Conservation (phyloP, 129 eudicot genomes). For the Flaveria linearis region DNA sequence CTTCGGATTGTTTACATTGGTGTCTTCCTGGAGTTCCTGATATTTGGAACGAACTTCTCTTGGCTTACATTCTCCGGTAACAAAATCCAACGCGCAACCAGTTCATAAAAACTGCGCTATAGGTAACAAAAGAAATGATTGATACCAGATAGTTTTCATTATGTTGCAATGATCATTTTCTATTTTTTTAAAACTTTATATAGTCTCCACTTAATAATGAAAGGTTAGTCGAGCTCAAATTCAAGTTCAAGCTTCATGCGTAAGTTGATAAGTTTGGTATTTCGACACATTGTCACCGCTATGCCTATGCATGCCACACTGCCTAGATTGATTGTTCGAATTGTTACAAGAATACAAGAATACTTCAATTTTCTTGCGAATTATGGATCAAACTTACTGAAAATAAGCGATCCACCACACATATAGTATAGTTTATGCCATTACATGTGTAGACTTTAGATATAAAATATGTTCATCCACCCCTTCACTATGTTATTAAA, state of each 20-base stretch:
- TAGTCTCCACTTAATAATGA: too few species aligned
- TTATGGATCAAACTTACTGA: background rate
- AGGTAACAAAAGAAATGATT: background rate
- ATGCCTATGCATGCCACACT: background rate
- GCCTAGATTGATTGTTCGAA: too few species aligned
- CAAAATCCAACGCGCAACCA: background rate
- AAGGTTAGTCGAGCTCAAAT: background rate
- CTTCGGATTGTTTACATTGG: constrained; percentile 83
- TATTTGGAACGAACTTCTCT: constrained; percentile 67
- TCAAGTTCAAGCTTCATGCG: background rate
- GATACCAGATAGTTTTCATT: background rate
- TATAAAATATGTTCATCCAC: background rate
- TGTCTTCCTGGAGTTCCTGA: constrained; percentile 88
- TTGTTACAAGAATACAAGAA: background rate
- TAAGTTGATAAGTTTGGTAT: background rate
- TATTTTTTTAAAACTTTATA: background rate
- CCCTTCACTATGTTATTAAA: background rate
- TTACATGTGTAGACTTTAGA: background rate
- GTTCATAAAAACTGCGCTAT: background rate
- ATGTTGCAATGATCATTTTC: background rate
- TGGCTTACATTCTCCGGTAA: constrained; percentile 39
- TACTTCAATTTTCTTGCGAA: background rate
- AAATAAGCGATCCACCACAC: background rate
- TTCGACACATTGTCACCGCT: background rate
- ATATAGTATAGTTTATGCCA: background rate